phyloP scores from a whole-genome alignment of 1,139 yeast species.

The Diutina catenulata region DNA sequence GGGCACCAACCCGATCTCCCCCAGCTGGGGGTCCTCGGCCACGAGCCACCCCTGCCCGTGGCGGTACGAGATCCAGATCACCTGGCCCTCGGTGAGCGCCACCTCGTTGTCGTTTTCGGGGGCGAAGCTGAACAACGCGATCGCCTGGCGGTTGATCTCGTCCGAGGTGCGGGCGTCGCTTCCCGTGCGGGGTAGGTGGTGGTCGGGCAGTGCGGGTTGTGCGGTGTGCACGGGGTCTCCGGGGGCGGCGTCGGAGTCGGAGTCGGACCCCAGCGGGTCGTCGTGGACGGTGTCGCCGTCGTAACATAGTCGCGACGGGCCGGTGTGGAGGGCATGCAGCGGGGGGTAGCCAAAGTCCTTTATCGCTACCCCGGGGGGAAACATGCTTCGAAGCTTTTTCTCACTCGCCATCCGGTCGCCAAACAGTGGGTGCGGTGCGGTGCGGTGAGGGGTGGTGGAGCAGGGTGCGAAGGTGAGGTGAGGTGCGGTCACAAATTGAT shows the following conservation, averaged over 20 bases:
- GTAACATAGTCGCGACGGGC: slow-evolving; percentile 17
- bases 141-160: slow-evolving; percentile 45
- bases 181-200: not conserved
- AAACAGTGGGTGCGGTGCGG: no score
- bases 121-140: slow-evolving; percentile 78
- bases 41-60: slow-evolving; percentile 99
- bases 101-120: slow-evolving; percentile 95
- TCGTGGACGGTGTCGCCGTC: slow-evolving; percentile 13
- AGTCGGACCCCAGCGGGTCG: slow-evolving; percentile 7
- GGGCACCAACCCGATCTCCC: slow-evolving; percentile 88
- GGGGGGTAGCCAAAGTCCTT: slow-evolving; percentile 72
- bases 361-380: slow-evolving; percentile 16
- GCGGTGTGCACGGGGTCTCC: slow-evolving; percentile 5
- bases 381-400: slow-evolving; percentile 4
- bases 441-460: no score
- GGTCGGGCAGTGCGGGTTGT: not conserved
- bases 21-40: slow-evolving; percentile 70
- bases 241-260: slow-evolving; percentile 8
- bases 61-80: slow-evolving; percentile 74
- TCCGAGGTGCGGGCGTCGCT: slow-evolving; percentile 13
- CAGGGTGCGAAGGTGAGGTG: no score
- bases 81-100: slow-evolving; percentile 66
- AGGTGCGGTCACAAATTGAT: no score
- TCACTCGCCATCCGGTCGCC: not conserved
- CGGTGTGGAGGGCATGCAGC: slow-evolving; percentile 56